Base-by-base conservation (phyloP, 345 rosid species). In the Conringia planisiliqua region DNA sequence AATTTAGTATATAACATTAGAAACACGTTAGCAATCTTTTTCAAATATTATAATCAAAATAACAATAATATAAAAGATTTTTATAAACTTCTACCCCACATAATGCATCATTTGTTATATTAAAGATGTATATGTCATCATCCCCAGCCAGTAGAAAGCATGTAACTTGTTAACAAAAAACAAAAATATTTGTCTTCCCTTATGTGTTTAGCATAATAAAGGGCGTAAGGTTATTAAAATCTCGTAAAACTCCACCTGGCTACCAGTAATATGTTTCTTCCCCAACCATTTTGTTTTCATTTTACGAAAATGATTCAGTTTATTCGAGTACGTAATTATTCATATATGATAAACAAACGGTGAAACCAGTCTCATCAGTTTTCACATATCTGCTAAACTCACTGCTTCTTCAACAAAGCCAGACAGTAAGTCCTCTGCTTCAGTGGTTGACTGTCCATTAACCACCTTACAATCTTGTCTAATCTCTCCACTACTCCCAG, bases 401-500 rank as follows among this genome's bases (percentile, higher is more conserved):
- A 27, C 38, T 60, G 10, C 30, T 68, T 30, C 43, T 5, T 62
- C 70, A 30, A 20, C 61, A n/a, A 61, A 67, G 10, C 35, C 62
- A 68, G 73, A 59, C 59, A 22, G 60, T 30, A 67, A 27, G 17
- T 42, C 56, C 44, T 54, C 47, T 47, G 50, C 62, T 51, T 50
- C 20, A 75, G 68, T 50, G 26, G 66, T 26, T 36, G 75, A 75
- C 6, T 59, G 73, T 52, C 58, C 81, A 50, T 87, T 86, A 46
- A 86, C 89, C 16, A 32, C 73, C 1, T 83, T 81, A 78, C 95
- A 89, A 8, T 82, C 83, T 72, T 40, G 54, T 74, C 92, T 87
- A 58, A 89, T 78, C 77, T 89, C 86, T 27, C 95, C 91, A 14
- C 10, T 68, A 40, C 39, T 79, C n/a, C 91, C 90, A 0, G 92